A percentile compares a stretch with the other conserved stretches of the same genome.
phyloP scores from a whole-genome alignment of 2,329 filamentous ascomycete genomes.

The Pseudonectria buxi region DNA sequence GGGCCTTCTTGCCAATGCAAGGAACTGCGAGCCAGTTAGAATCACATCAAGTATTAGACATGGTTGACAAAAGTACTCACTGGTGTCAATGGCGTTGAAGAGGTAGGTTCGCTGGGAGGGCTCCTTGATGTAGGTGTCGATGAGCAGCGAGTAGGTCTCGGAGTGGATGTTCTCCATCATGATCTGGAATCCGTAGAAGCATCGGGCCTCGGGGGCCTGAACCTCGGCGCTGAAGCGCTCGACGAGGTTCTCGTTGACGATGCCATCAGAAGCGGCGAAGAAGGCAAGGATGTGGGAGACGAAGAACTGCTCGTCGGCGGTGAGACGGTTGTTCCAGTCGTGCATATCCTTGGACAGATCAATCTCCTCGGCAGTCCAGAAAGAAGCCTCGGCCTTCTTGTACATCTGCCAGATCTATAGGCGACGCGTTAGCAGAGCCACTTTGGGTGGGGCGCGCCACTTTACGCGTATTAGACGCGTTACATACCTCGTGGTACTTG shows the following conservation, averaged over 20 bases:
- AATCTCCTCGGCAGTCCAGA: conserved; percentile 99
- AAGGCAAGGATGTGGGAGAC: conserved; percentile 97
- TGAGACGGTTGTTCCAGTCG: conserved; percentile 98
- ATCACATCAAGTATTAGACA: conserved; percentile 7
- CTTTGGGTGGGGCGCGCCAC: conserved; percentile 34
- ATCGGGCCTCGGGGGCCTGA: conserved; percentile 94
- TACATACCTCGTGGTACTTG: conserved; percentile 95
- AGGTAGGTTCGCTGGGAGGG: conserved; percentile 87
- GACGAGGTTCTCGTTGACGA: conserved; percentile 98
- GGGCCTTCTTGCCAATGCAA: conserved; percentile 96
- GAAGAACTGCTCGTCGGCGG: conserved; percentile 96
- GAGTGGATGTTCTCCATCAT: conserved; percentile 99
- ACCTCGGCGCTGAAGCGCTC: conserved; percentile 97
- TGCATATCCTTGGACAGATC: conserved; percentile 98
- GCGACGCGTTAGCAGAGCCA: conserved; percentile 31
- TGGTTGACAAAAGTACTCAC: conserved; percentile 42
- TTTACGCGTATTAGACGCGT: conserved; percentile 61
- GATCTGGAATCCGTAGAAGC: conserved; percentile 99
- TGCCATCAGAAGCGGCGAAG: conserved; percentile 97
- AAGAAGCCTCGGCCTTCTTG: conserved; percentile 99
- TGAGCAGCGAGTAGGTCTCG: conserved; percentile 97
- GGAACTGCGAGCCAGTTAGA: conserved; percentile 53
- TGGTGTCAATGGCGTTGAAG: conserved; percentile 98
- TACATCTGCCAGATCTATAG: conserved; percentile 98
- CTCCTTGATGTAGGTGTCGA: conserved; percentile 99